Evolutionary conservation across 768 basidiomycete species (phyloP).

Genomic region (Hypholoma sublateritium): DNA sequence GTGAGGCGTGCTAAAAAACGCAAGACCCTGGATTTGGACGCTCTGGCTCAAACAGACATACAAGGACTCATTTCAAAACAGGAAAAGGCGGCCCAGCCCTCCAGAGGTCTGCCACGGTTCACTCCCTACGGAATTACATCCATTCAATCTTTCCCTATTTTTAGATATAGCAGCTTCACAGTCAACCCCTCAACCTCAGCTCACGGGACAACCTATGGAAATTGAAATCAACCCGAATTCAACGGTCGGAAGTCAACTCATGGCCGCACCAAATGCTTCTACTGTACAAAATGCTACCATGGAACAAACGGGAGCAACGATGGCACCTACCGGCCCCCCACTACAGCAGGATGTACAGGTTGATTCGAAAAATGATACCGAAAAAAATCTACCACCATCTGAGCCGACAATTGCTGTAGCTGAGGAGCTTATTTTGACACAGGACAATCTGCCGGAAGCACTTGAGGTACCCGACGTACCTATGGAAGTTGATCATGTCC

Average conservation of each 20-base stretch:
- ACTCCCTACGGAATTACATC: background rate
- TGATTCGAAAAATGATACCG: no score
- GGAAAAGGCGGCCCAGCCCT: constrained; percentile 4
- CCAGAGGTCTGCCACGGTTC: background rate
- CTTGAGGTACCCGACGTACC: background rate
- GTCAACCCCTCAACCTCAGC: no score
- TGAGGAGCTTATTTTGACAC: background rate
- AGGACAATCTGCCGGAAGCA: background rate
- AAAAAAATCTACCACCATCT: no score
- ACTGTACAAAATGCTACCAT: no score
- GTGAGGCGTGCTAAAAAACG: constrained; percentile 26
- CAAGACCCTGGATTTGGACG: constrained; percentile 24
- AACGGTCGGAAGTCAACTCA: no score
- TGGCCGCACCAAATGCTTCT: no score
- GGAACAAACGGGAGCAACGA: no score
- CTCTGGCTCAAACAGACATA: constrained; percentile 29
- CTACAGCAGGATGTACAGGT: no score
- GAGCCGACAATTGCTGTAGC: background rate
- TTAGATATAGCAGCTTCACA: background rate
- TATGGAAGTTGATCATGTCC: background rate
- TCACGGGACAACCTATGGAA: no score
- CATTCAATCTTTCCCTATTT: background rate
- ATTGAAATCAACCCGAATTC: no score
- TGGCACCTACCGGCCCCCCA: no score
- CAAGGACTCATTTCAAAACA: constrained; percentile 23